Percentiles rank a stretch among this genome's conserved stretches.
Evolutionary conservation across 352 stramenopile species (phyloP).

Genomic region (Globisporangium megalacanthum): DNA sequence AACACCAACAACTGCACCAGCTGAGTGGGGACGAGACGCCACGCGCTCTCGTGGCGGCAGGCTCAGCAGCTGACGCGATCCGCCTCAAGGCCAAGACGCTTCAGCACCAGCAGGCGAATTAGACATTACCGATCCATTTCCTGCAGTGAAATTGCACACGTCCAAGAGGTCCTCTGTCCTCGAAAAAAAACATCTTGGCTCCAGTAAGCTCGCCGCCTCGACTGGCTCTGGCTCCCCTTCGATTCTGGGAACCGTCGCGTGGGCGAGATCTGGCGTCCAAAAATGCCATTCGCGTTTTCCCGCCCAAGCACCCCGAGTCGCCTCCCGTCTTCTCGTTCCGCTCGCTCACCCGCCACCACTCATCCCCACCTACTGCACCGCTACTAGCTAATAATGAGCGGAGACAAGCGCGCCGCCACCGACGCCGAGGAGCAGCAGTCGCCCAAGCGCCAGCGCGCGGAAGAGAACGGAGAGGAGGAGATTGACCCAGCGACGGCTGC

Average conservation of each 20-base stretch:
- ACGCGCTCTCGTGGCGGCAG: constrained; percentile 13
- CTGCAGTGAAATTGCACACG: neutral
- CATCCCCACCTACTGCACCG: neutral
- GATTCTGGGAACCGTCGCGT: neutral
- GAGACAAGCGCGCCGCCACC: constrained; percentile 22
- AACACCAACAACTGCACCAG: neutral
- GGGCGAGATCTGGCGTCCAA: no score
- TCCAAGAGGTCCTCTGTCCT: no score
- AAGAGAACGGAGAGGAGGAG: constrained; percentile 28
- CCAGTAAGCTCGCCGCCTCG: no score
- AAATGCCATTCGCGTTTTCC: neutral
- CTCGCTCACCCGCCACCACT: neutral
- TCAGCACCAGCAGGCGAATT: neutral
- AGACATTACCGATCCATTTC: neutral
- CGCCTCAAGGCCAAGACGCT: constrained; percentile 12
- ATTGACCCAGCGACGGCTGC: constrained; percentile 7
- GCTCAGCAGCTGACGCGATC: constrained; percentile 27
- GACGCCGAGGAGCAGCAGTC: constrained; percentile 33
- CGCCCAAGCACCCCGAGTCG: neutral
- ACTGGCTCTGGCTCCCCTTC: no score
- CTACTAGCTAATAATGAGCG: neutral
- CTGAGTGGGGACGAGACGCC: neutral
- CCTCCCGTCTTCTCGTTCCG: neutral
- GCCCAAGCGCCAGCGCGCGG: constrained; percentile 72
- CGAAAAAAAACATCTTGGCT: no score